Conservation (phyloP, 1,284 basidiomycete genomes). For the Porogramme epimiltina region DNA sequence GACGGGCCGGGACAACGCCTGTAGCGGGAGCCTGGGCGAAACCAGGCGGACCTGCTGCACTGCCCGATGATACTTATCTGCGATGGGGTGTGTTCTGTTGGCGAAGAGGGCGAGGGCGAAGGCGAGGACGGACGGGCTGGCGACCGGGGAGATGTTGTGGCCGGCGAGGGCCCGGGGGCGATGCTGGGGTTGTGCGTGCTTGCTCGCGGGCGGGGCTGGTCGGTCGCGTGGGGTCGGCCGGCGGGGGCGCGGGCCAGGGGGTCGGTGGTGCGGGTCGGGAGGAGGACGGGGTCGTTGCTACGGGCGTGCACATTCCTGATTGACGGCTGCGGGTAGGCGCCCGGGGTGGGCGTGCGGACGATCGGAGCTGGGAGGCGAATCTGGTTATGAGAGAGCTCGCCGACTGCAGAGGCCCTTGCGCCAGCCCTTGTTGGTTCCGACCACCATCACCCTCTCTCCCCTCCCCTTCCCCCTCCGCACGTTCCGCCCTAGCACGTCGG, state of each 20-base stretch:
- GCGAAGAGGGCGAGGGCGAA: no score
- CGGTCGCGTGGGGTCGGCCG: neutral
- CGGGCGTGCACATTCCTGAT: neutral
- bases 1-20: no score
- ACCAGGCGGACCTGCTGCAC: no score
- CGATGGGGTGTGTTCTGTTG: no score
- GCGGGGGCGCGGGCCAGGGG: neutral
- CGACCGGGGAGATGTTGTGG: neutral
- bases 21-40: no score
- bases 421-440: constrained; percentile 22
- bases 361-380: no score
- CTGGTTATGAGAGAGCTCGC: no score
- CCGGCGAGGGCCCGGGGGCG: neutral
- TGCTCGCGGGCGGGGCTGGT: no score
- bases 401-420: neutral
- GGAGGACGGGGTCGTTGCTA: neutral
- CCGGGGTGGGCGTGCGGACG: neutral
- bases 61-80: no score
- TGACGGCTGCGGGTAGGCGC: neutral
- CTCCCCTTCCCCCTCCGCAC: constrained; percentile 28
- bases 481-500: constrained; percentile 32
- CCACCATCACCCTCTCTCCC: constrained; percentile 18
- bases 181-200: no score
- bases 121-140: neutral
- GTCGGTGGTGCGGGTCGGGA: neutral